Percentiles rank a stretch among this genome's conserved stretches.
phyloP scores from a whole-genome alignment of 306 rosid genomes.

The Bauhinia variegata region DNA sequence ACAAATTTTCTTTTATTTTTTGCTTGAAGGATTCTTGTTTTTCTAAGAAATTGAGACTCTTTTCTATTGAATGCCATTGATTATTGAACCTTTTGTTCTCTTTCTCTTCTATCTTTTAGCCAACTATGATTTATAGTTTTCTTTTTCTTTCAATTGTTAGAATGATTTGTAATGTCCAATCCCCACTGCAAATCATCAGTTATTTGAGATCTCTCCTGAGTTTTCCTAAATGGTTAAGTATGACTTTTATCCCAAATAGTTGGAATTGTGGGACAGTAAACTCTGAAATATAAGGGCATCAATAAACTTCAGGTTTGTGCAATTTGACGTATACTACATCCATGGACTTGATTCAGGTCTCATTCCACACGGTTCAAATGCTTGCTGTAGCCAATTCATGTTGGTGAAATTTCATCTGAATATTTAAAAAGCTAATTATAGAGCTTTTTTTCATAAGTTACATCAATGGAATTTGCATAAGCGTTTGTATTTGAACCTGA shows the following conservation, averaged over 20 bases:
- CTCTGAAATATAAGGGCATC: background rate
- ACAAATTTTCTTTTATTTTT: background rate
- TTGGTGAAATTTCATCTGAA: conserved; percentile 15
- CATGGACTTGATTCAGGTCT: conserved; percentile 15
- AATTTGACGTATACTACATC: background rate
- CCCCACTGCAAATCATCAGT: conserved; percentile 1
- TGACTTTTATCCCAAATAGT: background rate
- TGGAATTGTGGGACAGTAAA: background rate
- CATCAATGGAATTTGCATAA: conserved; percentile 7
- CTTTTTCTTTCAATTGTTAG: conserved; percentile 10
- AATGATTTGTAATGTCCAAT: conserved; percentile 14
- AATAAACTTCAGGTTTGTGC: conserved; percentile 11
- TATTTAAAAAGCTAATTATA: background rate
- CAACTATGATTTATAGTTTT: background rate
- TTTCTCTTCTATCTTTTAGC: background rate
- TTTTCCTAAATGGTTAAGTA: conserved; percentile 7
- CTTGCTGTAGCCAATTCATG: conserved; percentile 7
- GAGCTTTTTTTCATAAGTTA: no score
- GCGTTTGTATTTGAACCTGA: conserved; percentile 8
- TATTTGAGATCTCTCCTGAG: conserved; percentile 18
- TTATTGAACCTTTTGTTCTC: conserved; percentile 20
- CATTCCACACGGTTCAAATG: conserved; percentile 1
- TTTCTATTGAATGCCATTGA: conserved; percentile 24
- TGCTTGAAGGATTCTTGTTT: conserved; percentile 24
- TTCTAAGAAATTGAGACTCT: conserved; percentile 7